phyloP scores from a whole-genome alignment of 2,329 filamentous ascomycete species.

The Trichoderma sp. region DNA sequence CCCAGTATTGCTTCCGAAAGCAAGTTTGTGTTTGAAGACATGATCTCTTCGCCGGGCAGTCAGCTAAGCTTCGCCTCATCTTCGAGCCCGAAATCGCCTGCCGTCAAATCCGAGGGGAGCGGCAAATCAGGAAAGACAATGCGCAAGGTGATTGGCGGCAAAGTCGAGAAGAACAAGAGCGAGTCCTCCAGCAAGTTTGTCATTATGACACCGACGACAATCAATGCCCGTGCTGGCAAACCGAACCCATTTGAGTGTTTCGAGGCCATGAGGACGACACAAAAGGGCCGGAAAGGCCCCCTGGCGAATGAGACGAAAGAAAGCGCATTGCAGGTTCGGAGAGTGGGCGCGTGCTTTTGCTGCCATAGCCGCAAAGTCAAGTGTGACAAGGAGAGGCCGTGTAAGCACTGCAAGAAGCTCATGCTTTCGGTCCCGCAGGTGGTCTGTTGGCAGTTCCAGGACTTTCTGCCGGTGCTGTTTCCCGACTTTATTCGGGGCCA shows the following conservation, averaged over 20 bases:
- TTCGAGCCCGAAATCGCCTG: slow-evolving; percentile 39
- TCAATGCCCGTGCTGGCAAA: slow-evolving; percentile 54
- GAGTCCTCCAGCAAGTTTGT: slow-evolving; percentile 54
- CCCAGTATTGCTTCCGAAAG: slow-evolving; percentile 39
- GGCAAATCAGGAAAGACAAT: slow-evolving; percentile 42
- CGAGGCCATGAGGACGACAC: slow-evolving; percentile 56
- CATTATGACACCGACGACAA: slow-evolving; percentile 58
- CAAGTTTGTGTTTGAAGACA: slow-evolving; percentile 47
- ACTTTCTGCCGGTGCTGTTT: slow-evolving; percentile 58
- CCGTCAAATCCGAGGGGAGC: slow-evolving; percentile 37
- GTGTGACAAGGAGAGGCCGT: slow-evolving; percentile 60
- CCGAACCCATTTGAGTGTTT: slow-evolving; percentile 60
- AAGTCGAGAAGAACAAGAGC: slow-evolving; percentile 52
- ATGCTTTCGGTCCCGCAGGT: slow-evolving; percentile 55
- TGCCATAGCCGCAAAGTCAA: slow-evolving; percentile 63
- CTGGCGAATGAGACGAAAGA: slow-evolving; percentile 59
- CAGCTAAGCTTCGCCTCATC: slow-evolving; percentile 35
- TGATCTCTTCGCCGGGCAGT: slow-evolving; percentile 40
- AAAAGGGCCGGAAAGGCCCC: slow-evolving; percentile 61
- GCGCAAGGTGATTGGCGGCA: slow-evolving; percentile 49
- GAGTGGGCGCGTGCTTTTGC: slow-evolving; percentile 61
- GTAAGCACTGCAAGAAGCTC: slow-evolving; percentile 60
- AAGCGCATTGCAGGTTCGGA: slow-evolving; percentile 58
- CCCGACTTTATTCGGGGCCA: slow-evolving; percentile 57
- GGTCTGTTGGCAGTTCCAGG: slow-evolving; percentile 63